phyloP scores from a whole-genome alignment of 352 stramenopile genomes.

The Phytopythium boreale region DNA sequence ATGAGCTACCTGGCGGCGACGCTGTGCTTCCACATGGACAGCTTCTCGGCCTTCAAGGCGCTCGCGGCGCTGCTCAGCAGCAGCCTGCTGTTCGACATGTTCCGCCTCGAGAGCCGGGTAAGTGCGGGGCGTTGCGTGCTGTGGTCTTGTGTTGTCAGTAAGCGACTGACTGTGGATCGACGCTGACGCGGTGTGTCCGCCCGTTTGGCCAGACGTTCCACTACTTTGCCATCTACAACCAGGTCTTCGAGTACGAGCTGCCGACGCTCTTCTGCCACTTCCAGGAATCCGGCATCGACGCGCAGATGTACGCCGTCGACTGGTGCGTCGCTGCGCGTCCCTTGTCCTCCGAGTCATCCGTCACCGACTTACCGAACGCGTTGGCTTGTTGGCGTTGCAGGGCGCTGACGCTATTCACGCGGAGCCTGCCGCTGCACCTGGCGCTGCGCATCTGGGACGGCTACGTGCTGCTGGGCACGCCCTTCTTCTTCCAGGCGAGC shows the following conservation, averaged over 20 bases:
- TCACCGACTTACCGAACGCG: background rate
- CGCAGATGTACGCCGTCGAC: constrained; percentile 86
- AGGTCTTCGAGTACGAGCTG: constrained; percentile 79
- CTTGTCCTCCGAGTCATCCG: background rate
- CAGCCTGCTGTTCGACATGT: constrained; percentile 87
- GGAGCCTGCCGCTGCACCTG: constrained; percentile 66
- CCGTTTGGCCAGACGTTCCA: constrained; percentile 64
- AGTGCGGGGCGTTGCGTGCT: constrained; percentile 12
- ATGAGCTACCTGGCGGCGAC: constrained; percentile 87
- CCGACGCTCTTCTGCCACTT: constrained; percentile 62
- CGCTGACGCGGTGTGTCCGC: background rate
- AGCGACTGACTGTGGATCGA: background rate
- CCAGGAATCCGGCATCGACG: constrained; percentile 67
- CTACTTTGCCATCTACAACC: constrained; percentile 76
- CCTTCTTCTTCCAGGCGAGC: constrained; percentile 87
- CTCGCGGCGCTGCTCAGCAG: constrained; percentile 81
- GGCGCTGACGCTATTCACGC: constrained; percentile 79
- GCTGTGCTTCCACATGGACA: constrained; percentile 87
- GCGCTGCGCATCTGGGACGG: constrained; percentile 82
- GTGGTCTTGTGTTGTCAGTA: background rate
- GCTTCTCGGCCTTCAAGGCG: constrained; percentile 84
- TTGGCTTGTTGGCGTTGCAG: constrained; percentile 14
- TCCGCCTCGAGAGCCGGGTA: constrained; percentile 78
- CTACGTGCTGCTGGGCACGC: constrained; percentile 73
- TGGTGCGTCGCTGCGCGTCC: constrained; percentile 42